A percentile compares a stretch with the other conserved stretches of the same genome.
Evolutionary conservation across 495 filamentous ascomycete species (phyloP).

Genomic region (Cercophora sp.): DNA sequence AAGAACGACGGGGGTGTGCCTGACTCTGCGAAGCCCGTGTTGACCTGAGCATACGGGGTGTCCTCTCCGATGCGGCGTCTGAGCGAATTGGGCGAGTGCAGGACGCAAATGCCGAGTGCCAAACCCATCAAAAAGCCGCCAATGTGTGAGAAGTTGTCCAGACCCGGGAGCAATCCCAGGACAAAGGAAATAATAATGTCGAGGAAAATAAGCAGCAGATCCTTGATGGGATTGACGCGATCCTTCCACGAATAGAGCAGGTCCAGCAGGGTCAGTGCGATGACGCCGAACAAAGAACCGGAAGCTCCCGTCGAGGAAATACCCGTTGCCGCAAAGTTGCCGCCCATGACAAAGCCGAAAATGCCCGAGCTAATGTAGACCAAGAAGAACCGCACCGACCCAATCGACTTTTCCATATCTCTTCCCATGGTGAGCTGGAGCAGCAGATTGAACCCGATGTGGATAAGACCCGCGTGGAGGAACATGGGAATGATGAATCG

Average conservation of each 20-base stretch:
- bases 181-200: conserved; percentile 88
- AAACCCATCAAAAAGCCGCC: conserved; percentile 94
- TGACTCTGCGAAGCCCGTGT: conserved; percentile 32
- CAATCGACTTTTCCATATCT: conserved; percentile 88
- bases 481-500: conserved; percentile 96
- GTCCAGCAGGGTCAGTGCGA: conserved; percentile 83
- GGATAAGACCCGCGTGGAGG: conserved; percentile 85
- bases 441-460: conserved; percentile 92
- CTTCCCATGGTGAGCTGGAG: conserved; percentile 81
- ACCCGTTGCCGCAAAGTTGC: conserved; percentile 79
- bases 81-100: conserved; percentile 80
- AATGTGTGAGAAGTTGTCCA: conserved; percentile 97
- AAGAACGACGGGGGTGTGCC: conserved; percentile 54
- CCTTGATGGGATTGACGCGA: conserved; percentile 67
- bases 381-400: conserved; percentile 75
- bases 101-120: conserved; percentile 75
- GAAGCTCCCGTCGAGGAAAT: conserved; percentile 85
- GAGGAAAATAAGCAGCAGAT: conserved; percentile 77
- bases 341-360: conserved; percentile 93
- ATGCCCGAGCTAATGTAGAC: conserved; percentile 90
- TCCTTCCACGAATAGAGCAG: conserved; percentile 87
- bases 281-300: conserved; percentile 83
- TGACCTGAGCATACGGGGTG: conserved; percentile 43
- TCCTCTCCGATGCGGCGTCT: conserved; percentile 71
- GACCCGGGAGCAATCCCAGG: conserved; percentile 82